Conservation (phyloP, 805 yeast genomes). For the Kuraishia hungarica region DNA sequence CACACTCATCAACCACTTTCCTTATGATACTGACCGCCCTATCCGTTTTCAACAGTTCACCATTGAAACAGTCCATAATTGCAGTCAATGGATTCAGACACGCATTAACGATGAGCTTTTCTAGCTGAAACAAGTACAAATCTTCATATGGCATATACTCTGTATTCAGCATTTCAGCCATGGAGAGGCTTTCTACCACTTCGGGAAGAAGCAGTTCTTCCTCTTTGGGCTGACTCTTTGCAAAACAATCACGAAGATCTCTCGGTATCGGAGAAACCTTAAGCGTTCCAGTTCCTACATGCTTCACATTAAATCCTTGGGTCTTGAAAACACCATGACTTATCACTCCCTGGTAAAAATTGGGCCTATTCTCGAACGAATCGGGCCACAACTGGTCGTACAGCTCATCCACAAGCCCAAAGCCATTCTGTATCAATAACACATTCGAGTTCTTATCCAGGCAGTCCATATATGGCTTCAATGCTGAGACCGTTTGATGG, state of each 20-base stretch:
- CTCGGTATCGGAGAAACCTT: constrained; percentile 50
- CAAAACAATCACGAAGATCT: constrained; percentile 7
- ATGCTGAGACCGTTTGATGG: constrained; percentile 58
- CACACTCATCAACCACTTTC: constrained; percentile 35
- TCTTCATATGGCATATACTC: constrained; percentile 28
- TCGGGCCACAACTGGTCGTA: constrained; percentile 46
- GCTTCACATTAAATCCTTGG: constrained; percentile 37
- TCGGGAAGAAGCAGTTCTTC: constrained; percentile 8
- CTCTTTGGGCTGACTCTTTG: not conserved
- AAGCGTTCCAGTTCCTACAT: constrained; percentile 67
- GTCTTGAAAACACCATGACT: constrained; percentile 74
- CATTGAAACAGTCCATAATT: constrained; percentile 67
- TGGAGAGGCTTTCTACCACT: constrained; percentile 14
- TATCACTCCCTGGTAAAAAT: constrained; percentile 64
- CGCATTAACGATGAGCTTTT: constrained; percentile 71
- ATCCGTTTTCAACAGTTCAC: constrained; percentile 46
- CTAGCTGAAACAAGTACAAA: constrained; percentile 49
- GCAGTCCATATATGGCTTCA: constrained; percentile 41
- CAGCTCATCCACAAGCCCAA: constrained; percentile 59
- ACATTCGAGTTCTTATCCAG: constrained; percentile 46
- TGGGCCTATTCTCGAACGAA: constrained; percentile 33
- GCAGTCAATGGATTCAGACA: constrained; percentile 84
- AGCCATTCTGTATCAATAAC: constrained; percentile 75
- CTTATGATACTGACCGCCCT: constrained; percentile 25
- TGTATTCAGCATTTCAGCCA: constrained; percentile 20